A percentile compares a stretch with the other conserved stretches of the same genome.
phyloP scores from a whole-genome alignment of 768 basidiomycete species.

The Gloeopeniophorella convolvens region DNA sequence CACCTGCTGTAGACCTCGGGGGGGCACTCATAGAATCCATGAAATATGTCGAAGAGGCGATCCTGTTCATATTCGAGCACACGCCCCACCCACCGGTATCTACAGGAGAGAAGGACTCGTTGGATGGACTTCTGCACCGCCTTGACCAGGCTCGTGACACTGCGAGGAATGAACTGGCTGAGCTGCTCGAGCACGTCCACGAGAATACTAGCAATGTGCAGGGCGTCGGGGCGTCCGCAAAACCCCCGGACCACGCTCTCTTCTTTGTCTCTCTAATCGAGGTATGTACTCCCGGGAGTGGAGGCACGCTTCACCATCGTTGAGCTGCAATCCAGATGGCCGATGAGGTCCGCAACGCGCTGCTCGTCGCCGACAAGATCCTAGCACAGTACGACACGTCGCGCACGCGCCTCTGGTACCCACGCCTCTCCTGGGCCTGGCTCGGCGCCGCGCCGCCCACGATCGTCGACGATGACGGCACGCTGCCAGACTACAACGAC shows the following conservation, averaged over 20 bases:
- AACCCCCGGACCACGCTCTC: slow-evolving; percentile 33
- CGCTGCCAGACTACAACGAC: slow-evolving; percentile 4
- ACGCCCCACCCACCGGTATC: slow-evolving; percentile 23
- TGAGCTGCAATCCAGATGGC: slow-evolving; percentile 34
- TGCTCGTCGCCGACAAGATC: slow-evolving; percentile 27
- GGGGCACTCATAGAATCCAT: slow-evolving; percentile 32
- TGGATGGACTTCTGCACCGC: not conserved
- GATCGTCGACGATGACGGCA: slow-evolving; percentile 8
- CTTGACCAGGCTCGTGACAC: slow-evolving; percentile 12
- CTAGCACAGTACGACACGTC: slow-evolving; percentile 8
- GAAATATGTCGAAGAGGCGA: slow-evolving; percentile 26
- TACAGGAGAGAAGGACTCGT: slow-evolving; percentile 14
- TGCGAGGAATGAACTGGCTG: slow-evolving; percentile 26
- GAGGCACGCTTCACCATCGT: too few species aligned
- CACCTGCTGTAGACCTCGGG: slow-evolving; percentile 31
- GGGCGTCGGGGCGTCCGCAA: slow-evolving; percentile 22
- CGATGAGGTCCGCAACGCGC: slow-evolving; percentile 32
- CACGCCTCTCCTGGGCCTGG: slow-evolving; percentile 17
- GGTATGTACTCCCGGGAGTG: slow-evolving; percentile 31
- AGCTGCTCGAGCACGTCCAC: slow-evolving; percentile 30
- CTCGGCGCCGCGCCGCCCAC: slow-evolving; percentile 15
- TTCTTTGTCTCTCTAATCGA: slow-evolving; percentile 41
- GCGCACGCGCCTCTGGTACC: slow-evolving; percentile 15
- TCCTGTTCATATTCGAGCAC: slow-evolving; percentile 25
- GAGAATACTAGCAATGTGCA: slow-evolving; percentile 23